A percentile compares a stretch with the other conserved stretches of the same genome.
Conservation (phyloP, 257 asterid genomes). For the Solanum dulcamara region DNA sequence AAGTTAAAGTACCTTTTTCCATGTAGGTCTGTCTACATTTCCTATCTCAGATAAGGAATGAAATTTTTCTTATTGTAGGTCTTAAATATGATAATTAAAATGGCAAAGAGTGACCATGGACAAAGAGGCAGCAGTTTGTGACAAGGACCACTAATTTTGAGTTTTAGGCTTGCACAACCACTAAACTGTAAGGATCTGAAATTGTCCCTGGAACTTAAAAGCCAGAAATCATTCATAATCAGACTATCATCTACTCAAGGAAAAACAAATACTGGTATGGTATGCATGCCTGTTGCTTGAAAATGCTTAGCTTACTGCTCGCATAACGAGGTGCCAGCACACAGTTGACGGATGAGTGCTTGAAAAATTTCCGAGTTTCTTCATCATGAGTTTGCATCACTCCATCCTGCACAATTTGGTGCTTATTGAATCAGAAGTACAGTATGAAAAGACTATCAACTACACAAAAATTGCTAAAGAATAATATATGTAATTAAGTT, state of each 20-base stretch:
- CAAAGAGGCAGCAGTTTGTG: neutral
- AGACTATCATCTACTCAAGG: neutral
- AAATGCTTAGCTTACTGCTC: slow-evolving; percentile 96
- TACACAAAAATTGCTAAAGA: neutral
- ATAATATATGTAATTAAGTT: neutral
- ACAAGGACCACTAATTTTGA: neutral
- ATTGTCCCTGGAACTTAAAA: neutral
- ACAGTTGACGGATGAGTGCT: slow-evolving; percentile 85
- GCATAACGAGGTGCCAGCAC: slow-evolving; percentile 90
- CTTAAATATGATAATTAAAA: neutral
- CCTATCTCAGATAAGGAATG: neutral
- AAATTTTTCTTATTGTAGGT: neutral
- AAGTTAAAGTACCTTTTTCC: neutral
- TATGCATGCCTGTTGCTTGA: slow-evolving; percentile 90
- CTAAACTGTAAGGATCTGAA: neutral
- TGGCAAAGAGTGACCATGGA: neutral
- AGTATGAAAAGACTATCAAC: neutral
- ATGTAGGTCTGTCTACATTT: neutral
- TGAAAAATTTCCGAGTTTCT: slow-evolving; percentile 87
- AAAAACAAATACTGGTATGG: slow-evolving; percentile 5
- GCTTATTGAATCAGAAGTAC: neutral
- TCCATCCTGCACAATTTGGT: slow-evolving; percentile 48
- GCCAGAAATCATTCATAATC: neutral
- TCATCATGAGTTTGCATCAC: slow-evolving; percentile 97
- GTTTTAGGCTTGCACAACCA: neutral